Evolutionary conservation across 2,329 filamentous ascomycete genomes (phyloP), one percentile per base, ranked within the genome.

Genomic region (Claviceps capensis): DNA sequence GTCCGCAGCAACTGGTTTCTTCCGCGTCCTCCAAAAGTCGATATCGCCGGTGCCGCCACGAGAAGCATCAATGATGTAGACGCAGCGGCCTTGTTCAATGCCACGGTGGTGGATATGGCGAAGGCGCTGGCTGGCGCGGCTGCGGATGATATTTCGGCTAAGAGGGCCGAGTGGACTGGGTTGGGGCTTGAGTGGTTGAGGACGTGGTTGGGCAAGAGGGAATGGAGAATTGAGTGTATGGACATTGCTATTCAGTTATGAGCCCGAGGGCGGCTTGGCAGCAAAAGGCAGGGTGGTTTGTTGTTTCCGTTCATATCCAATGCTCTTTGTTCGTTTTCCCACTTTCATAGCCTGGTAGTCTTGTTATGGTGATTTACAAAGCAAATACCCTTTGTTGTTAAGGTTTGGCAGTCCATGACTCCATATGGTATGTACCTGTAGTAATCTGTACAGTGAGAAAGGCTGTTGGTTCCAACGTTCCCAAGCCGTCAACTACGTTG

Each of bases 1-100:
- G 86, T 96, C 62, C 78, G 74, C 65, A 86, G 83, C 62, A 88
- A 94, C 71, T 97, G 90, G 91, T 97, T 97, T 68, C 82, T 90
- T 60, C 84, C 90, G n/a, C 79, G 87, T 14, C 72, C 67, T 59
- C 72, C 67, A 59, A 69, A 54, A 57, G 65, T 60, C n/a, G 14
- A 8, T n/a, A 14, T 57, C 30, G 65, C 55, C 49, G 62, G 34
- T 49, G 19, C 9, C 36, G n/a, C n/a, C 7, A 17, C 14, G 38
- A 41, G 38, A 8, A 17, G 38, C 36, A 16, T 56, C 23, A 62
- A 64, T 37, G 59, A 62, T 14, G 62, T 63, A 19, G 62, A 66
- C 45, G 22, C 22, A 0, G 6, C 22, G 16, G 37, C 47, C 3
- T 2, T 49, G 13, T 68, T 76, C 60, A 77, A 77, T 55, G 67